These are phyloP conservation scores for Arthrobotrys sinensis DNA, from an alignment of 2,329 filamentous ascomycete species.

Conservation along the genomic window DNA sequence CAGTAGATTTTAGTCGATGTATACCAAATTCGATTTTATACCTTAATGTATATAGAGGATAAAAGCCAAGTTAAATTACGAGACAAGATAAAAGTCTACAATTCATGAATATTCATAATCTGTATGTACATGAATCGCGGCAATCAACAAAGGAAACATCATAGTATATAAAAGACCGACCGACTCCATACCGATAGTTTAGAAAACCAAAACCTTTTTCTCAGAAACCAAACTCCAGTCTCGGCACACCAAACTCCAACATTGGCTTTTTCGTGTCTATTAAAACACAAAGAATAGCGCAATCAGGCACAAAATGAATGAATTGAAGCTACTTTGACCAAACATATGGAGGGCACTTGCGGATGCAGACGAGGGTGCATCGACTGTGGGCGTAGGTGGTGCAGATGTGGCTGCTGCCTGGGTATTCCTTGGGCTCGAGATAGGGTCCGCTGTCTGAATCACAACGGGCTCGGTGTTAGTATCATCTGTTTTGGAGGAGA, in stretches of 20 bases:
- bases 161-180: no score
- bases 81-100: no score
- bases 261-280: neutral
- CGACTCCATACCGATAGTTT: neutral
- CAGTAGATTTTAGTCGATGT: no score
- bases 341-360: constrained; percentile 40
- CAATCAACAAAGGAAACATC: no score
- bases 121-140: no score
- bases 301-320: constrained; percentile 46
- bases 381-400: constrained; percentile 39
- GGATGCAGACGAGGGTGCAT: constrained; percentile 50
- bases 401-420: constrained; percentile 22
- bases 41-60: no score
- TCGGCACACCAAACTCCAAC: neutral
- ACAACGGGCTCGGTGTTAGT: constrained; percentile 12
- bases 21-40: no score
- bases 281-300: constrained; percentile 44
- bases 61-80: no score
- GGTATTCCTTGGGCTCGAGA: neutral
- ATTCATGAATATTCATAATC: no score
- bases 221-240: neutral
- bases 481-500: neutral
- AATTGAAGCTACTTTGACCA: constrained; percentile 42
- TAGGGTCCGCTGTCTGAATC: constrained; percentile 42
- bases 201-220: neutral